Percentiles rank a stretch among this genome's conserved stretches.
Conservation (phyloP, 192 early-diverging fungal species). For the Backusella parvicylindrica region DNA sequence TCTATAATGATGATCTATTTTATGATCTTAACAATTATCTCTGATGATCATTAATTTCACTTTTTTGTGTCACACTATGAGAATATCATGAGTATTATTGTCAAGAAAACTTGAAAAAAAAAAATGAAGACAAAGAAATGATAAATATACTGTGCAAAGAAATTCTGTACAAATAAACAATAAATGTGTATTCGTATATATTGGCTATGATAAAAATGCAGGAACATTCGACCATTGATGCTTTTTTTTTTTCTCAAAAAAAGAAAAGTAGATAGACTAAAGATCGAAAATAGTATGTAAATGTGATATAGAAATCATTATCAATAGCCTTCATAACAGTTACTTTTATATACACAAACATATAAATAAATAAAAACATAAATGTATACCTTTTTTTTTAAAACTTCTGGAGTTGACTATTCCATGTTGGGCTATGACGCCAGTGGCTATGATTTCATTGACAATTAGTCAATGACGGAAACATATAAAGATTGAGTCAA, state of each 20-base stretch:
- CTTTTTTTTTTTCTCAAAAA: not conserved
- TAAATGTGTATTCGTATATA: not conserved
- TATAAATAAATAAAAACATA: not conserved
- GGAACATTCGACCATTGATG: not conserved
- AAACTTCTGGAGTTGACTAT: not conserved
- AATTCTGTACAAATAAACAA: not conserved
- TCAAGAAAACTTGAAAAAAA: not conserved
- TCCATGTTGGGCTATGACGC: not conserved
- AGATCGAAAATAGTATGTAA: not conserved
- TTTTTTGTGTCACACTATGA: not conserved
- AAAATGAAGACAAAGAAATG: not conserved
- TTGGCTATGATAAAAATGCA: not conserved
- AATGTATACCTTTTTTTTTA: not conserved
- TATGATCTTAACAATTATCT: not conserved
- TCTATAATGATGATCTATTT: not conserved
- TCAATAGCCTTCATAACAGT: not conserved
- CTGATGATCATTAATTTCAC: not conserved
- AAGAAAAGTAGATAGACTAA: not conserved
- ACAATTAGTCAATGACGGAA: not conserved
- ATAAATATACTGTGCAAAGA: not conserved
- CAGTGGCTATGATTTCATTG: not conserved
- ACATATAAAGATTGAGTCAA: not conserved
- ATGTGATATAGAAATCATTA: not conserved
- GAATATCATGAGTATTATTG: not conserved
- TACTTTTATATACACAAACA: not conserved